Evolutionary conservation across 352 stramenopile species (phyloP), one percentile per base, ranked within the genome.

Genomic region (Phytophthora capsici): DNA sequence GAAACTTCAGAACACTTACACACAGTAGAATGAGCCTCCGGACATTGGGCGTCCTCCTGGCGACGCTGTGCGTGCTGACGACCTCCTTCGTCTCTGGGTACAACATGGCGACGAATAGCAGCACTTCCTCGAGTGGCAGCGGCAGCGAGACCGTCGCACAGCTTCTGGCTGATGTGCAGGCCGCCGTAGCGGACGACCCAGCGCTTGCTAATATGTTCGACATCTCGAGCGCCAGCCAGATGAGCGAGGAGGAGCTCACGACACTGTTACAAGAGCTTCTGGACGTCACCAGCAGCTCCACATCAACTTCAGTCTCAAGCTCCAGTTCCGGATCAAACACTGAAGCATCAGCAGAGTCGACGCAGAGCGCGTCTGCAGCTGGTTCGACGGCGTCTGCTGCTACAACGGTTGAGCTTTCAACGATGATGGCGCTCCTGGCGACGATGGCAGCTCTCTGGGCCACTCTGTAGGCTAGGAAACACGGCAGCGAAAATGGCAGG

Each of bases 151-250:
- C 62, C 5, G 57, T 80, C 5, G 20, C 54, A 12, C 55, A 77
- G 46, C 69, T 80, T 23, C 57, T 80, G 30, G 57, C 63, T 3
- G 49, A 80, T 8, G 73, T 80, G 25, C 73, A 80, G 57, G 58
- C 57, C 13, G 69, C 73, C 1, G 73, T 80, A 44, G 57, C 57
- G 7, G 53, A 57, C 32, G 61, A 80, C 49, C 60, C 54, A n/a
- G 73, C 61, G 50, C 69, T 80, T 10, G 62, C 73, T 23, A 57
- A 73, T 46, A 77, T 80, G 65, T 78, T 80, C 40, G 60, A 80
- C 54, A 67, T 80, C 26, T 54, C 60, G 5, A 65, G 59, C 32
- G 53, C 73, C 23, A 76, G 62, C 38, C 37, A 78, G 48, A 71
- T 80, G 69, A 80, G 65, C 41, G 73, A 80, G 43, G 46, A 57